Percentiles rank a stretch among this genome's conserved stretches.
phyloP scores from a whole-genome alignment of 2,329 filamentous ascomycete species.

The Exophiala spinifera region DNA sequence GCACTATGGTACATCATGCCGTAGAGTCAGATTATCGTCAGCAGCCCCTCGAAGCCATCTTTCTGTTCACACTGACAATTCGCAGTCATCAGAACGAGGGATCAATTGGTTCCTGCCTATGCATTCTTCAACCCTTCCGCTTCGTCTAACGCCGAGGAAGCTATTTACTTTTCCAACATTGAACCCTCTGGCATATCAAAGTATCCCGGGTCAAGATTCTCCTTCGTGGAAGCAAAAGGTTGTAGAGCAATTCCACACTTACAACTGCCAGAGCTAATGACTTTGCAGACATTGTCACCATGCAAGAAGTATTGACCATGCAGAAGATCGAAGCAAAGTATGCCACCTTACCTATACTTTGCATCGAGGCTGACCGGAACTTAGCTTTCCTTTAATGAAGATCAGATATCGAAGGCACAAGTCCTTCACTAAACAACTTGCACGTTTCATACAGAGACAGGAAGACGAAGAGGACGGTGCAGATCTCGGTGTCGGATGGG shows the following conservation, averaged over 20 bases:
- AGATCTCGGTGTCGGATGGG: background rate
- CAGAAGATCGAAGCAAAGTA: background rate
- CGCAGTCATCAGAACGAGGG: background rate
- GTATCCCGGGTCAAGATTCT: background rate
- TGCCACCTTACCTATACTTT: background rate
- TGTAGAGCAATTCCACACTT: background rate
- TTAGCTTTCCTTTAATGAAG: background rate
- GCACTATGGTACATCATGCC: background rate
- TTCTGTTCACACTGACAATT: background rate
- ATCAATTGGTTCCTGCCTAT: background rate
- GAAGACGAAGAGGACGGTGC: background rate
- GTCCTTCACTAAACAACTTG: background rate
- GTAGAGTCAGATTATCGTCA: background rate
- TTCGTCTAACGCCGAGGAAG: background rate
- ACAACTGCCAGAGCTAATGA: background rate
- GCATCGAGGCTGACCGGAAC: background rate
- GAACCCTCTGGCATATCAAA: background rate
- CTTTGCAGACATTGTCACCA: background rate
- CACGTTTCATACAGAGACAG: background rate
- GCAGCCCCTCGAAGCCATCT: background rate
- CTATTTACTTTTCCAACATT: background rate
- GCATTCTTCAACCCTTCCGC: background rate
- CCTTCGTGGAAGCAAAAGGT: background rate
- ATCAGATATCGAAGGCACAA: background rate
- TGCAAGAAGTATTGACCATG: background rate